Conservation (phyloP, 257 asterid species). For the Lantana camara region DNA sequence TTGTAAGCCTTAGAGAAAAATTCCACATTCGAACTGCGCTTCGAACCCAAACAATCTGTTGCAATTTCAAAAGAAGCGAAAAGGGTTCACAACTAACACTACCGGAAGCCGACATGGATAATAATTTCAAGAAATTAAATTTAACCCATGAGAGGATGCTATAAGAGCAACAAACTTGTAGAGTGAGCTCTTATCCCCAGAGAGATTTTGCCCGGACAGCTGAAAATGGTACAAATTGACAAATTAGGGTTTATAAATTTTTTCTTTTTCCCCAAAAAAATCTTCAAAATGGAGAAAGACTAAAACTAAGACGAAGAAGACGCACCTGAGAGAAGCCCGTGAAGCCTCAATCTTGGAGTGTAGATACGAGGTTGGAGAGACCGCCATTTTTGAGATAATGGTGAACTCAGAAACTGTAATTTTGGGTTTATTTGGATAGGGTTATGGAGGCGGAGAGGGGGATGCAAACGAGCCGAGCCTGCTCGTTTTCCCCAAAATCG, state of each 20-base stretch:
- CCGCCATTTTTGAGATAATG: conserved; percentile 27
- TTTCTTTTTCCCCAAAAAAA: background rate
- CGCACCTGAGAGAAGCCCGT: conserved; percentile 27
- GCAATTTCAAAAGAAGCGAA: background rate
- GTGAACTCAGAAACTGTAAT: background rate
- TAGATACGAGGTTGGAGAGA: conserved; percentile 20
- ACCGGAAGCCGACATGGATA: background rate
- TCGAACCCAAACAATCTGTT: conserved; percentile 57
- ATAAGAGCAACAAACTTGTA: conserved; percentile 56
- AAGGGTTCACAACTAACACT: background rate
- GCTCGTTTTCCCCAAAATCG: conserved; percentile 25
- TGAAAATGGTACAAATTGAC: conserved; percentile 27
- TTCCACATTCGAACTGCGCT: conserved; percentile 60
- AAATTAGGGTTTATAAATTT: background rate
- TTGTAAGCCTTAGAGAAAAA: conserved; percentile 66
- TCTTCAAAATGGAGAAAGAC: no score
- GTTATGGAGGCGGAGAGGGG: background rate
- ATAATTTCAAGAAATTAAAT: background rate
- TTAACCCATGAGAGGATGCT: background rate
- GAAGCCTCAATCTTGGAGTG: conserved; percentile 17
- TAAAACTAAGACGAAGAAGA: no score
- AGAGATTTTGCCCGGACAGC: conserved; percentile 62
- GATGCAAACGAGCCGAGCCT: background rate
- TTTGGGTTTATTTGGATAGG: conserved; percentile 16
- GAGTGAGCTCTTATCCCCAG: conserved; percentile 74